Evolutionary conservation across 2,329 filamentous ascomycete genomes (phyloP).

Genomic region (Colletotrichum nymphaeae): DNA sequence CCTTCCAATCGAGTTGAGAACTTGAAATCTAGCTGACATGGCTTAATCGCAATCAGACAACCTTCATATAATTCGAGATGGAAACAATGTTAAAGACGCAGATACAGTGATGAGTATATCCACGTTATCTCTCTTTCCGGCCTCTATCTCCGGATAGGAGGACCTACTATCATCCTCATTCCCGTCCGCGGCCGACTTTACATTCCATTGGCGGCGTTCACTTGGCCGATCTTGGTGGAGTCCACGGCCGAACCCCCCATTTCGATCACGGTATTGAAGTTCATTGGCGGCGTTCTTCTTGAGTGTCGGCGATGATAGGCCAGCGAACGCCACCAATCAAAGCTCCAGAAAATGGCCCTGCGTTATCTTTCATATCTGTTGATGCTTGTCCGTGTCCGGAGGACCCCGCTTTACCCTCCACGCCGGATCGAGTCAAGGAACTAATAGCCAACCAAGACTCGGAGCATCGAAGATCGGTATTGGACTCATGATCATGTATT

Average conservation of each 20-base stretch:
- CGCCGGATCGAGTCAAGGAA: constrained; percentile 21
- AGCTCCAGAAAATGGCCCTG: constrained; percentile 21
- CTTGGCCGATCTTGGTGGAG: constrained; percentile 18
- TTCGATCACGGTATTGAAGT: constrained; percentile 7
- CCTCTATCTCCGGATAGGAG: neutral
- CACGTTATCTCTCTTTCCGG: too few species aligned
- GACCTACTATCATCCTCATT: neutral
- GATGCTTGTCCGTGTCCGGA: neutral
- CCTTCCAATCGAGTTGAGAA: too few species aligned
- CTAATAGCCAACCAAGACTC: neutral
- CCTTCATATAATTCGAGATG: too few species aligned
- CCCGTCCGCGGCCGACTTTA: neutral
- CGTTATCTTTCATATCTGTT: constrained; percentile 37
- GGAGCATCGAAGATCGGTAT: neutral
- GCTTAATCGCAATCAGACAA: too few species aligned
- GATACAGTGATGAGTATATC: too few species aligned
- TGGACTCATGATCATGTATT: neutral
- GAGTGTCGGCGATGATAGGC: constrained; percentile 15
- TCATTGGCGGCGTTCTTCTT: constrained; percentile 23
- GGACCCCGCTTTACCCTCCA: neutral
- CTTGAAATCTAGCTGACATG: too few species aligned
- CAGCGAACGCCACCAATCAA: constrained; percentile 38
- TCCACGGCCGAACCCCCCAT: neutral
- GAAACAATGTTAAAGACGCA: neutral
- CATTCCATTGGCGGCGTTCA: constrained; percentile 22